phyloP scores from a whole-genome alignment of 352 stramenopile genomes.

The Pythium guiyangense region DNA sequence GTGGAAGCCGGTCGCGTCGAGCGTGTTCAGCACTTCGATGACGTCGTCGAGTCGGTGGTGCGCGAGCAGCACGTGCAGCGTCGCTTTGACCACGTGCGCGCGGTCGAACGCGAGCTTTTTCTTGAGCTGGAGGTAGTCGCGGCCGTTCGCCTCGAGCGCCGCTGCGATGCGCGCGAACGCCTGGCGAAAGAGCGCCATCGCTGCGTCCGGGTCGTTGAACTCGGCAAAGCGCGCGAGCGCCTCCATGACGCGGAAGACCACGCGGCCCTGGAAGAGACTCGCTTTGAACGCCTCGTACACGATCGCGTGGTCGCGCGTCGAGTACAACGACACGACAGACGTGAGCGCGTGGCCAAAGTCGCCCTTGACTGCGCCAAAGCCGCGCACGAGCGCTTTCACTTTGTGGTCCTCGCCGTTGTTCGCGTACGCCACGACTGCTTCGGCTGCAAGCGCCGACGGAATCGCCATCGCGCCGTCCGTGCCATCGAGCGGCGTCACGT shows the following conservation, averaged over 20 bases:
- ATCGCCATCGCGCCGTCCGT: constrained; percentile 14
- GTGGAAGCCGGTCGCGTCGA: constrained; percentile 23
- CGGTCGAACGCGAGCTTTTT: constrained; percentile 12
- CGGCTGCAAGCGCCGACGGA: constrained; percentile 26
- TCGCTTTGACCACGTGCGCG: constrained; percentile 14
- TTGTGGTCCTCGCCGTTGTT: constrained; percentile 39
- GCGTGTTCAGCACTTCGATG: constrained; percentile 27
- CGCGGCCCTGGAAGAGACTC: constrained; percentile 33
- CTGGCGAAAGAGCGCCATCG: constrained; percentile 29
- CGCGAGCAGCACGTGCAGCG: constrained; percentile 29
- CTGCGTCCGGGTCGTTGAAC: constrained; percentile 28
- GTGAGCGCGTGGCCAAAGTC: constrained; percentile 29
- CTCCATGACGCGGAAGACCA: constrained; percentile 37
- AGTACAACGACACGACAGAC: constrained; percentile 23
- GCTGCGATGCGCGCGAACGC: constrained; percentile 24
- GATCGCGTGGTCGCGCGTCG: constrained; percentile 23
- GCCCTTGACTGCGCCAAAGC: constrained; percentile 28
- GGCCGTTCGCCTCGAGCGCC: constrained; percentile 16
- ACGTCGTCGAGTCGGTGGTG: constrained; percentile 24
- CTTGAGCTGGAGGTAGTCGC: constrained; percentile 4
- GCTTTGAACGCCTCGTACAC: constrained; percentile 40
- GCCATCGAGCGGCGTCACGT: neutral
- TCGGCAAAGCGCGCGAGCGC: constrained; percentile 40
- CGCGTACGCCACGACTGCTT: constrained; percentile 33
- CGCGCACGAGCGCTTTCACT: constrained; percentile 36